Evolutionary conservation across 805 yeast species (phyloP), one percentile per base, ranked within the genome.

Genomic region (Lipomyces yamanashiensis): DNA sequence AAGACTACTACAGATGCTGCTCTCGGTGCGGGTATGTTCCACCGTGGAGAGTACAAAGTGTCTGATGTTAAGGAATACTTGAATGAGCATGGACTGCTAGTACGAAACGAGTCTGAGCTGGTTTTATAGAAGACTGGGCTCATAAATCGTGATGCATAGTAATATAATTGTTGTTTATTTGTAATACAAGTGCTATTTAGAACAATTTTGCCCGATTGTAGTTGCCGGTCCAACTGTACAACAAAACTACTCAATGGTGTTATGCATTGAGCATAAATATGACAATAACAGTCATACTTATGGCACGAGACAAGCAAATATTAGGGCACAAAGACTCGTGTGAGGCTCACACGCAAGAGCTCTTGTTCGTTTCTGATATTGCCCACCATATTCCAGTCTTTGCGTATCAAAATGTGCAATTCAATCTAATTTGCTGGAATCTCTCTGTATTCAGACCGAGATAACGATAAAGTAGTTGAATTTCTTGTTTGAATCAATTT

Each of bases 1-100:
- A 80, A 87, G 51, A 92, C 98, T 15, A 81, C 83, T 6, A 88
- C 95, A 0, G 99, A 95, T 78, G 99, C 99, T 49, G 98, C 99
- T 17, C 81, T 95, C 47, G 99, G 99, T 44, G 99, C 99, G 3
- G 99, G 99, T 50, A 88, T 95, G 87, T 95, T 95, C 81, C 99
- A 95, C 79, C 83, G 99, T 74, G 92, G 90, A 23, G 98, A 93
- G 72, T 95, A 88, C 76, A 86, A 90, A 12, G 98, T 95, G 17
- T 82, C 83, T 55, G 87, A 92, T 55, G 97, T 95, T 50, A 95
- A 95, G 76, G 74, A 82, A 36, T 86, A 82, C 69, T 81, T 93
- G 74, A 76, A 80, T 52, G 76, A 80, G 0, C 75, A 82, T 15
- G 90, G 88, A 0, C 81, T 90, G 73, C 84, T 84, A 64, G 96